Evolutionary conservation across 1,284 basidiomycete species (phyloP), one percentile per base, ranked within the genome.

Genomic region (Anthracocystis panici-leucophaei): DNA sequence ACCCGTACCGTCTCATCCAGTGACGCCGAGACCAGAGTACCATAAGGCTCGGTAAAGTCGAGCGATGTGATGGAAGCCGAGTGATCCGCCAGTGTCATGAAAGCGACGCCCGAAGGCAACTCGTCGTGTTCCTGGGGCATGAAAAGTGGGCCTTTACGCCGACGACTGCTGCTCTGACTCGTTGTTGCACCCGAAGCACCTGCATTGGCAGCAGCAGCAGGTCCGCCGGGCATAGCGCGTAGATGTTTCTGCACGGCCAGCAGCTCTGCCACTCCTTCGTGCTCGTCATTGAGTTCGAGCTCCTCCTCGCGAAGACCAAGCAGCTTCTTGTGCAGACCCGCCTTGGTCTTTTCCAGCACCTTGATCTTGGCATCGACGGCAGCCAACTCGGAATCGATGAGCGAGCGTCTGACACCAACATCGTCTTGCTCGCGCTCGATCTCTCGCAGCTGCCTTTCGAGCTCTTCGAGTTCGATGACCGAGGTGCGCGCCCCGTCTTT

Each of bases 101-200:
- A 99, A 6, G 96, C 96, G 5, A 98, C 91, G 4, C 93, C 94
- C 7, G 91, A 90, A 5, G 96, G 97, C 60, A 99, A 88, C 62
- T 97, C 94, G 80, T 97, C 94, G 79, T 99, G 97, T 85, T 99
- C 97, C 16, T 94, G 96, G 2, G 96, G 96, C 65, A 99, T 86
- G 88, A 99, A 99, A 9, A 93, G 92, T 0, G 96, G 95, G 11
- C 75, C 81, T 42, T 79, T 77, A 29, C 74, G 63, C 20, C 80
- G 63, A 48, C 82, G 65, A n/a, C 77, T 78, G 60, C 69, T 65
- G 58, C 75, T 38, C 31, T 72, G 66, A 27, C 57, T 56, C 6
- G 72, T 62, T 1, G 63, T 68, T 3, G 66, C 69, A 3, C 77
- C 72, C 16, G 69, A 52, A 7, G 73, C 77, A 14, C 57, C 73